Percentiles rank a stretch among this genome's conserved stretches.
Conservation (phyloP, 805 yeast species). For the Metschnikowia koreensis region DNA sequence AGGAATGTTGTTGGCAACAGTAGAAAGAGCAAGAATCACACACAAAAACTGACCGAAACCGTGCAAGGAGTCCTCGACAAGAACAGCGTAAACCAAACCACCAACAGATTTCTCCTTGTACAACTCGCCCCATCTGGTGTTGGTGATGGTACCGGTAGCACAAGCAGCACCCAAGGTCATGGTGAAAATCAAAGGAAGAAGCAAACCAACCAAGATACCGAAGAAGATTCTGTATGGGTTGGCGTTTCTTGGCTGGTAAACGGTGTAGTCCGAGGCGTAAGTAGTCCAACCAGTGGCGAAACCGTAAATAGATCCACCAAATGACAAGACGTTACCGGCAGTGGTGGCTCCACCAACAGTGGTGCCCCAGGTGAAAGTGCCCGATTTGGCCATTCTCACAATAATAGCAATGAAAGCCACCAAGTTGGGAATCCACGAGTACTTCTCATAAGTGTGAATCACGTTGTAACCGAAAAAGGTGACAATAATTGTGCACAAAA, state of each 20-base stretch:
- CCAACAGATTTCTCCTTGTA: slow-evolving; percentile 63
- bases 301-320: slow-evolving; percentile 82
- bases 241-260: slow-evolving; percentile 72
- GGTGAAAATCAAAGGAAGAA: slow-evolving; percentile 67
- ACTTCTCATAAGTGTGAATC: slow-evolving; percentile 80
- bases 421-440: slow-evolving; percentile 83
- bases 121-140: slow-evolving; percentile 43
- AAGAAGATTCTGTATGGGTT: slow-evolving; percentile 59
- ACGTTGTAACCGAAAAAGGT: slow-evolving; percentile 82
- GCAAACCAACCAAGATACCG: slow-evolving; percentile 61
- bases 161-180: slow-evolving; percentile 86
- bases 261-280: slow-evolving; percentile 89
- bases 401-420: slow-evolving; percentile 74
- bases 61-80: slow-evolving; percentile 77
- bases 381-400: slow-evolving; percentile 68
- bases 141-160: slow-evolving; percentile 59
- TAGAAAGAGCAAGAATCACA: slow-evolving; percentile 79
- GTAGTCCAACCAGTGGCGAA: slow-evolving; percentile 95
- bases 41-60: slow-evolving; percentile 89
- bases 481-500: slow-evolving; percentile 64
- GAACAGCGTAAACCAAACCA: slow-evolving; percentile 76
- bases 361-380: slow-evolving; percentile 47
- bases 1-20: slow-evolving; percentile 89
- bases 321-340: slow-evolving; percentile 75
- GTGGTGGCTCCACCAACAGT: slow-evolving; percentile 54